Evolutionary conservation across 805 yeast genomes (phyloP).

Genomic region (Saccharomycopsis sp.): DNA sequence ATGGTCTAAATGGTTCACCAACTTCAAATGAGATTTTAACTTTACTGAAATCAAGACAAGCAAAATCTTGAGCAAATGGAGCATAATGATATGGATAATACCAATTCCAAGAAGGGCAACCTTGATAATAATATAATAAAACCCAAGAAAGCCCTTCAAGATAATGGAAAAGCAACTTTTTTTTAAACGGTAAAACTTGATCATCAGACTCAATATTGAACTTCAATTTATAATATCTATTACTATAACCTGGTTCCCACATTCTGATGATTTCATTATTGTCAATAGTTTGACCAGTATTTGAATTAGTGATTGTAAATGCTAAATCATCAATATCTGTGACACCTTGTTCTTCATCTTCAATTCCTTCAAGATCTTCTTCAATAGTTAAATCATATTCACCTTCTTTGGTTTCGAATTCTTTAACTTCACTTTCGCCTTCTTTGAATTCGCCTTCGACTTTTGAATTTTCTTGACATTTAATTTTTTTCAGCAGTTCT

Average conservation of each 20-base stretch:
- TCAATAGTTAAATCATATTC: constrained; percentile 1
- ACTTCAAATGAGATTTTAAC: constrained; percentile 45
- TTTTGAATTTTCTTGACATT: constrained; percentile 12
- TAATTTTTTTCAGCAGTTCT: constrained; percentile 16
- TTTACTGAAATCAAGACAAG: constrained; percentile 33
- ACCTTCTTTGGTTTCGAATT: constrained; percentile 1
- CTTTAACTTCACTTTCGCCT: constrained; percentile 2
- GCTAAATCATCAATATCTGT: constrained; percentile 14
- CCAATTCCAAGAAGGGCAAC: constrained; percentile 99
- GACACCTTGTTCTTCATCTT: background rate
- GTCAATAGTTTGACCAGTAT: constrained; percentile 15
- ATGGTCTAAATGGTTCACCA: constrained; percentile 82
- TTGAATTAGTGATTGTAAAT: constrained; percentile 10
- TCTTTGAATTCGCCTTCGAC: background rate
- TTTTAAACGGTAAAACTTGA: constrained; percentile 41
- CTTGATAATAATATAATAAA: constrained; percentile 85
- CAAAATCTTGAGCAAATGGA: constrained; percentile 89
- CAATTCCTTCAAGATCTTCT: constrained; percentile 13
- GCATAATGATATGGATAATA: constrained; percentile 96
- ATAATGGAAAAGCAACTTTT: constrained; percentile 57
- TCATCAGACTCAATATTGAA: constrained; percentile 49
- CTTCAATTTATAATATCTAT: constrained; percentile 70
- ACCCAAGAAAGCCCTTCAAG: constrained; percentile 98
- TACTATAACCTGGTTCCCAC: constrained; percentile 82
- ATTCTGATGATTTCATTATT: constrained; percentile 45